phyloP scores from a whole-genome alignment of 1,284 basidiomycete genomes.

The Ceraceosorus bombacis region DNA sequence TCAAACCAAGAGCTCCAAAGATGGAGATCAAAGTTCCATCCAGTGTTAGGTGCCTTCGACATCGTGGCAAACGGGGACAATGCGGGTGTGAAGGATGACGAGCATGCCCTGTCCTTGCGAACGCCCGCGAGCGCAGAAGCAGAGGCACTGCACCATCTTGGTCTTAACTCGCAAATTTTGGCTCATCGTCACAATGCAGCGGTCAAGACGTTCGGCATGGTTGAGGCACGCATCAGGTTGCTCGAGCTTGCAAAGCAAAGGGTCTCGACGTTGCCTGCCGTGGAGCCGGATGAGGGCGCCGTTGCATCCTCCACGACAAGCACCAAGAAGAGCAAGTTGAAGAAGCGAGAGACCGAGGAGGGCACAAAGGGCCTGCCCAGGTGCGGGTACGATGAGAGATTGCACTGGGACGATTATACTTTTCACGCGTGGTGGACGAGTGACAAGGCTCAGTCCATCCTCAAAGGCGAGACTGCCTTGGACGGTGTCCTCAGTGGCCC shows the following conservation, averaged over 20 bases:
- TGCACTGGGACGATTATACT: conserved; percentile 22
- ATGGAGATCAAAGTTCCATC: conserved; percentile 2
- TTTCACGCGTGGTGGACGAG: conserved; percentile 14
- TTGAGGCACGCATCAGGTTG: conserved; percentile 7
- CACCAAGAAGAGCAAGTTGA: conserved; percentile 12
- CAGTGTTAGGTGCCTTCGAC: background rate
- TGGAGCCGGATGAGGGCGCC: conserved; percentile 1
- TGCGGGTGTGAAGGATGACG: too few species aligned
- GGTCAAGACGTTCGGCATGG: too few species aligned
- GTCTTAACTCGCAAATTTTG: too few species aligned
- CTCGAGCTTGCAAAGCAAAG: conserved; percentile 23
- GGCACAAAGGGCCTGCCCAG: conserved; percentile 6
- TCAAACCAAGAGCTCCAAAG: background rate
- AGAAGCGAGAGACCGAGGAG: background rate
- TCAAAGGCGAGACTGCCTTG: conserved; percentile 4
- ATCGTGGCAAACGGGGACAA: too few species aligned
- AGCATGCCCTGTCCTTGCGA: too few species aligned
- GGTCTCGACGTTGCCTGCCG: conserved; percentile 9
- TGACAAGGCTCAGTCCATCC: conserved; percentile 8
- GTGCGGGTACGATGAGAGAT: conserved; percentile 24
- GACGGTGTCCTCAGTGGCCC: conserved; percentile 7
- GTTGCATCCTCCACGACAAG: background rate
- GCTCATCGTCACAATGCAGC: too few species aligned
- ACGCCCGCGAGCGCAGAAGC: too few species aligned
- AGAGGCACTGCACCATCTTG: too few species aligned